phyloP scores from a whole-genome alignment of 2,329 filamentous ascomycete species.

The Diatrype stigma region DNA sequence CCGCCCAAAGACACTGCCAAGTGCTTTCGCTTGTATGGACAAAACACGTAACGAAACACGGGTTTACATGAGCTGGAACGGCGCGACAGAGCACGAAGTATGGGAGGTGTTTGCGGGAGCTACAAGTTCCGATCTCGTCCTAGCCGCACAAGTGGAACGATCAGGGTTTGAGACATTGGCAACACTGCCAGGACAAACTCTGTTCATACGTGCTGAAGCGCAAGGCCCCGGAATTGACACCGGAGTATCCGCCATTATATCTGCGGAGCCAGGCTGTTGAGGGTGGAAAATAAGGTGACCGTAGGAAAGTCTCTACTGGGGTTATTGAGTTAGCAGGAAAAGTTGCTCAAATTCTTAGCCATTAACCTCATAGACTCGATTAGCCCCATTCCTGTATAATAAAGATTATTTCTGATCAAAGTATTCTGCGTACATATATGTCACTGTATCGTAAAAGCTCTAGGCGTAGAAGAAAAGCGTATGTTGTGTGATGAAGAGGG shows the following conservation, averaged over 20 bases:
- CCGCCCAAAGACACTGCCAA: slow-evolving; percentile 12
- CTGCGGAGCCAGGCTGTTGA: slow-evolving; percentile 5
- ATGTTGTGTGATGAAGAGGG: no score
- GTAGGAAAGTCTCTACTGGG: no score
- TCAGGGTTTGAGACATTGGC: slow-evolving; percentile 15
- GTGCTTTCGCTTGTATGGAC: slow-evolving; percentile 13
- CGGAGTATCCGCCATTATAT: slow-evolving; percentile 3
- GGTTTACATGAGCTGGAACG: slow-evolving; percentile 35
- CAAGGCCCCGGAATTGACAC: slow-evolving; percentile 1
- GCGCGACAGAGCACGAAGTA: slow-evolving; percentile 31
- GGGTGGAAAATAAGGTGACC: no score
- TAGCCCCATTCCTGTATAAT: no score
- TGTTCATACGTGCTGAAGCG: slow-evolving; percentile 10
- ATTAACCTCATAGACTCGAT: no score
- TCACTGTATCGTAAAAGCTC: no score
- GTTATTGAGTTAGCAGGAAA: no score
- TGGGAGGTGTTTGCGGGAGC: slow-evolving; percentile 28
- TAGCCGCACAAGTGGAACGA: slow-evolving; percentile 6
- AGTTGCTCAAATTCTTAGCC: no score
- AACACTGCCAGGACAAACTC: slow-evolving; percentile 3
- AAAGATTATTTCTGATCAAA: no score
- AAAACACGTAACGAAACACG: slow-evolving; percentile 10
- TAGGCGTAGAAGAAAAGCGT: no score
- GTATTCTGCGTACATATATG: no score
- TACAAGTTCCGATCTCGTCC: slow-evolving; percentile 5